A percentile compares a stretch with the other conserved stretches of the same genome.
Conservation (phyloP, 225 moss, liverwort and hornwort species). For the Physcomitrellopsis africana region DNA sequence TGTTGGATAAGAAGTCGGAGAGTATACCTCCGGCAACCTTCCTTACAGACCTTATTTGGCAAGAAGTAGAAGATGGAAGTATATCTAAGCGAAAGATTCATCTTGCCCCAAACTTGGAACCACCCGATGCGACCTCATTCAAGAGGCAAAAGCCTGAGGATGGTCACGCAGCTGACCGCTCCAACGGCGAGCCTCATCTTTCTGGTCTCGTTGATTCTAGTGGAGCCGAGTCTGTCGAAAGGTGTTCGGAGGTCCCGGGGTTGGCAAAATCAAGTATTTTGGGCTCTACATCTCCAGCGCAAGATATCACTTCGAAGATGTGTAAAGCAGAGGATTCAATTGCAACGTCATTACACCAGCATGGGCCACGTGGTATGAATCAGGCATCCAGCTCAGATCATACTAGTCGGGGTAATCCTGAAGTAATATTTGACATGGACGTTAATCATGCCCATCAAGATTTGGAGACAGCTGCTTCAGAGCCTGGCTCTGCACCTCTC, state of each 20-base stretch:
- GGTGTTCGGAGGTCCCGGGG: slow-evolving; percentile 29
- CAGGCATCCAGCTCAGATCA: slow-evolving; percentile 35
- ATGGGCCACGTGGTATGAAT: slow-evolving; percentile 15
- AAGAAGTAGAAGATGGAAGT: slow-evolving; percentile 72
- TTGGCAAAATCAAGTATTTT: slow-evolving; percentile 25
- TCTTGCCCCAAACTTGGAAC: slow-evolving; percentile 43
- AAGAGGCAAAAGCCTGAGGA: slow-evolving; percentile 78
- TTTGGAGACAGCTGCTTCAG: slow-evolving; percentile 29
- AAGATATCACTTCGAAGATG: slow-evolving; percentile 21
- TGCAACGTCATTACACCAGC: slow-evolving; percentile 30
- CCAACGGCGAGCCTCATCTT: slow-evolving; percentile 38
- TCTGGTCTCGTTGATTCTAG: slow-evolving; percentile 37
- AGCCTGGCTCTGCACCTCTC: slow-evolving; percentile 16
- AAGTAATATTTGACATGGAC: slow-evolving; percentile 24
- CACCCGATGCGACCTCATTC: slow-evolving; percentile 43
- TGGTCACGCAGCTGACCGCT: slow-evolving; percentile 36
- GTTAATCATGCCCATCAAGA: slow-evolving; percentile 29
- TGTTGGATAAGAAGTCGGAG: slow-evolving; percentile 51
- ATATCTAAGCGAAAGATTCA: slow-evolving; percentile 68
- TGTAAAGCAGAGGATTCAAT: slow-evolving; percentile 25
- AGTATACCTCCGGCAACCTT: slow-evolving; percentile 43
- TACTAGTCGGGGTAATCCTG: too few species aligned
- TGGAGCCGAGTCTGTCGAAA: slow-evolving; percentile 30
- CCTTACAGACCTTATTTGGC: slow-evolving; percentile 81
- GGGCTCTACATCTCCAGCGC: slow-evolving; percentile 27